A percentile compares a stretch with the other conserved stretches of the same genome.
Conservation (phyloP, 2,329 filamentous ascomycete species). For the Ceratocystis colombiana region DNA sequence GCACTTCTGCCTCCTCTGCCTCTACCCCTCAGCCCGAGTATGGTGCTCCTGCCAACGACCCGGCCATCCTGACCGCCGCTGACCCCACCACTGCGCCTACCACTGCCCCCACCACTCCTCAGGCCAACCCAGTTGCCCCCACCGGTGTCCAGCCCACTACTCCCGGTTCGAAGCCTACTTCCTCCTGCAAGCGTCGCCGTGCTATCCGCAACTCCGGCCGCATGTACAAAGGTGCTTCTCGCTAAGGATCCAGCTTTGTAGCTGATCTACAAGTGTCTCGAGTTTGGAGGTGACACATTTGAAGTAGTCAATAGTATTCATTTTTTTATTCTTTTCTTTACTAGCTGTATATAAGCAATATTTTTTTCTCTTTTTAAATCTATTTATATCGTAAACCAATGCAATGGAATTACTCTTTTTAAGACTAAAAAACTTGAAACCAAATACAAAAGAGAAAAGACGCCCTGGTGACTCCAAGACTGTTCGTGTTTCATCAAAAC, state of each 20-base stretch:
- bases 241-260: neutral
- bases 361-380: neutral
- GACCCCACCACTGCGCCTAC: neutral
- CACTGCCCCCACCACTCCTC: neutral
- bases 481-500: no score
- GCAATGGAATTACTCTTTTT: neutral
- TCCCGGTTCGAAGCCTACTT: neutral
- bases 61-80: neutral
- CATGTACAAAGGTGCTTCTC: slow-evolving; percentile 20
- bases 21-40: slow-evolving; percentile 1
- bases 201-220: slow-evolving; percentile 19
- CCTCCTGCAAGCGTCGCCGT: slow-evolving; percentile 22
- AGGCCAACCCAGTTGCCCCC: neutral
- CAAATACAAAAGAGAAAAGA: no score
- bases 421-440: no score
- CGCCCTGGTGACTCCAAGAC: no score
- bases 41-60: neutral
- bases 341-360: neutral
- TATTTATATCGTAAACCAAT: neutral
- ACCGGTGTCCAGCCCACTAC: neutral
- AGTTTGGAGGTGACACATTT: neutral
- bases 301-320: slow-evolving; percentile 7
- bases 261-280: neutral
- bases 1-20: neutral
- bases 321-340: neutral